These are phyloP conservation scores for Saccharomycopsis sp. DNA, from an alignment of 805 yeast species.

Conservation along the genomic window DNA sequence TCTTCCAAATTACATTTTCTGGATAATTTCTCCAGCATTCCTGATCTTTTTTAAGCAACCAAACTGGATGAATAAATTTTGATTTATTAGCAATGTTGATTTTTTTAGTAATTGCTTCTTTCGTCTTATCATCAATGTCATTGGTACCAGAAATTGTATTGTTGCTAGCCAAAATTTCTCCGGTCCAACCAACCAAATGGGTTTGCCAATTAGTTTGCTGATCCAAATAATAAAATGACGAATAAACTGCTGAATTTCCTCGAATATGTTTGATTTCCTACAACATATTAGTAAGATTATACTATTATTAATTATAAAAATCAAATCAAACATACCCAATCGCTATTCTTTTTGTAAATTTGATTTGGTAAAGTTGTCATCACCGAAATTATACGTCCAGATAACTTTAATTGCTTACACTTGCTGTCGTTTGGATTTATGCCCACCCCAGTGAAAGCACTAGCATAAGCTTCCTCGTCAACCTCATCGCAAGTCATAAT, in stretches of 20 bases:
- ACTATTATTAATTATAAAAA: too few relatives aligned
- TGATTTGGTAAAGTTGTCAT: constrained; percentile 64
- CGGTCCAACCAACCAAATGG: constrained; percentile 91
- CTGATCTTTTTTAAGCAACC: constrained; percentile 78
- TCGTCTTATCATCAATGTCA: constrained; percentile 38
- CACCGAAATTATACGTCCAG: constrained; percentile 63
- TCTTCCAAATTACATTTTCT: constrained; percentile 89
- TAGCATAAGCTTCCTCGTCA: constrained; percentile 2
- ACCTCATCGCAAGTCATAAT: background rate
- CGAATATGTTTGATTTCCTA: constrained; percentile 55
- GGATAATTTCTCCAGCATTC: constrained; percentile 84
- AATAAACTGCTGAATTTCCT: constrained; percentile 80
- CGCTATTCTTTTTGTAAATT: constrained; percentile 37
- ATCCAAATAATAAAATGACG: constrained; percentile 59
- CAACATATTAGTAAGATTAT: too few relatives aligned
- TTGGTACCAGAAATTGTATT: constrained; percentile 11
- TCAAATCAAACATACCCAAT: too few relatives aligned
- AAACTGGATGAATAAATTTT: constrained; percentile 70
- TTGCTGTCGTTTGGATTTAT: constrained; percentile 16
- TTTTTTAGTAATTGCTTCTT: constrained; percentile 39
- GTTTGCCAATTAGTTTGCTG: constrained; percentile 78
- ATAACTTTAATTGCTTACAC: constrained; percentile 32
- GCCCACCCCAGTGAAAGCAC: constrained; percentile 26
- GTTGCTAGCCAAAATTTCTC: constrained; percentile 47
- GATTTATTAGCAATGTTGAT: constrained; percentile 41